Percentiles rank a stretch among this genome's conserved stretches.
These are phyloP conservation scores for Sphaerulina vaccinii DNA, from an alignment of 2,329 filamentous ascomycete species.

Conservation along the genomic window DNA sequence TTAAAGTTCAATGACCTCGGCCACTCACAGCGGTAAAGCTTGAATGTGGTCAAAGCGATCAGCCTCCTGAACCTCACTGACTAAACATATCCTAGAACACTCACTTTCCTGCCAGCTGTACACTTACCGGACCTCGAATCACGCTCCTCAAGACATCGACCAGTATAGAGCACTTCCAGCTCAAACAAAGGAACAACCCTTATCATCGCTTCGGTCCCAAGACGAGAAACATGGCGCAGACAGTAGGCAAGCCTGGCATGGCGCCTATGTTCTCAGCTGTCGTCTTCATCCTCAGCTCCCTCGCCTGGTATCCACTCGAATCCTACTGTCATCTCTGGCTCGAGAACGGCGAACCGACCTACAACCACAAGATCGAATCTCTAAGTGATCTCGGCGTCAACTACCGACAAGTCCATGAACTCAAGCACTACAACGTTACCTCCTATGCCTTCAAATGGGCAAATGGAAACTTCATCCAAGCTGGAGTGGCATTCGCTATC, in stretches of 20 bases:
- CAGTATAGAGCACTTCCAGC: too few species aligned
- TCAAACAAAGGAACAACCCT: too few species aligned
- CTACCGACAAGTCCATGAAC: constrained; percentile 27
- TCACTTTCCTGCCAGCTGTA: too few species aligned
- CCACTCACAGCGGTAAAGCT: too few species aligned
- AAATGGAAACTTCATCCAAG: constrained; percentile 22
- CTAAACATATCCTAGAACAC: too few species aligned
- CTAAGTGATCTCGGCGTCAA: constrained; percentile 24
- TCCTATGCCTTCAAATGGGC: constrained; percentile 11
- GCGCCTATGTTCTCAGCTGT: constrained; percentile 16
- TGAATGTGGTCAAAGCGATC: too few species aligned
- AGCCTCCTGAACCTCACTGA: too few species aligned
- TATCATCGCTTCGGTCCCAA: too few species aligned
- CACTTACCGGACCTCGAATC: too few species aligned
- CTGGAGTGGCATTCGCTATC: constrained; percentile 18
- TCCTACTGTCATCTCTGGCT: constrained; percentile 14
- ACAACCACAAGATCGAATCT: constrained; percentile 22
- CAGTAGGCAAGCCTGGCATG: background rate
- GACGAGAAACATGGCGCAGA: background rate
- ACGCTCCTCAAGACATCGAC: too few species aligned
- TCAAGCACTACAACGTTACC: constrained; percentile 25
- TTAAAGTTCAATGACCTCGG: too few species aligned
- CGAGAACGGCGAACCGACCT: constrained; percentile 14
- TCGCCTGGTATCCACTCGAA: constrained; percentile 18
- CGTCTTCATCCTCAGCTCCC: constrained; percentile 12